Percentiles rank a stretch among this genome's conserved stretches.
Conservation (phyloP, 2,329 filamentous ascomycete species). For the Talaromyces sp. region DNA sequence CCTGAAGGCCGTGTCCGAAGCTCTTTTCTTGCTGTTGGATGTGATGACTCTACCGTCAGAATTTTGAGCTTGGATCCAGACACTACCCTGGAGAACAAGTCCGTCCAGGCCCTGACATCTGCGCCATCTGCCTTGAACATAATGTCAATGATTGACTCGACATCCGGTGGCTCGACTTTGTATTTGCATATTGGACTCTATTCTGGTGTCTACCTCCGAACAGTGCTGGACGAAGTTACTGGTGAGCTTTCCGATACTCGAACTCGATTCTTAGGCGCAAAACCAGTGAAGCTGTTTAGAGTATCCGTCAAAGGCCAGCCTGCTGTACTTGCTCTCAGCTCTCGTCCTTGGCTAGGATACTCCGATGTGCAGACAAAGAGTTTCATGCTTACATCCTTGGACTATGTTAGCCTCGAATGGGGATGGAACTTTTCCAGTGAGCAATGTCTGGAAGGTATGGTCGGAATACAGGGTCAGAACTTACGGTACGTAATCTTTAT, state of each 20-base stretch:
- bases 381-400: slow-evolving; percentile 88
- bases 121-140: slow-evolving; percentile 85
- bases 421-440: slow-evolving; percentile 97
- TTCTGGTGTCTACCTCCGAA: slow-evolving; percentile 93
- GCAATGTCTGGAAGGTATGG: slow-evolving; percentile 89
- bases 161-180: slow-evolving; percentile 79
- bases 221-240: slow-evolving; percentile 89
- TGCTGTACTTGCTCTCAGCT: slow-evolving; percentile 84
- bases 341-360: slow-evolving; percentile 94
- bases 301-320: slow-evolving; percentile 83
- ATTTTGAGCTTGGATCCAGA: slow-evolving; percentile 88
- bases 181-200: slow-evolving; percentile 95
- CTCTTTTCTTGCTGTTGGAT: slow-evolving; percentile 91
- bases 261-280: slow-evolving; percentile 89
- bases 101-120: slow-evolving; percentile 87
- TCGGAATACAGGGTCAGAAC: slow-evolving; percentile 86
- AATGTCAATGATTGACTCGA: slow-evolving; percentile 93
- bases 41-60: slow-evolving; percentile 92
- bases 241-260: slow-evolving; percentile 93
- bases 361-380: slow-evolving; percentile 80
- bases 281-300: slow-evolving; percentile 82
- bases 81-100: slow-evolving; percentile 86
- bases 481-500: slow-evolving; percentile 63
- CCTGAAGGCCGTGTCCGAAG: slow-evolving; percentile 85
- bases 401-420: slow-evolving; percentile 84